Conservation (phyloP, 345 rosid species). For the Gossypium longicalyx region DNA sequence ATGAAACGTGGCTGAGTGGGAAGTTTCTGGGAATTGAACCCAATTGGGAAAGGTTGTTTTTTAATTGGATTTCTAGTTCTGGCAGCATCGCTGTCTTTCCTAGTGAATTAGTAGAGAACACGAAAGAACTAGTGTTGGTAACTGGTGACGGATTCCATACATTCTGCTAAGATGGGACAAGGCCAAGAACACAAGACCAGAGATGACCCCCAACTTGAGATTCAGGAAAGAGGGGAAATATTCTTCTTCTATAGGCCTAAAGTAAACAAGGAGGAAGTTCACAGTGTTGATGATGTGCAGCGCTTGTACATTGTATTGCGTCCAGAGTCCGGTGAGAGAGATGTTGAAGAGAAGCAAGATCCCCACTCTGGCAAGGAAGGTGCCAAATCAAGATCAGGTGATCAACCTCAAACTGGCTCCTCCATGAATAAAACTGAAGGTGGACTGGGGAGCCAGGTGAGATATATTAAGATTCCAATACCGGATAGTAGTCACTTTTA, state of each 20-base stretch:
- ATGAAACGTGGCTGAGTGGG: neutral
- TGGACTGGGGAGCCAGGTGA: conserved; percentile 55
- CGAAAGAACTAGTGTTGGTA: neutral
- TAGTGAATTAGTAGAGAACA: too few species aligned
- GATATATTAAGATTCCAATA: neutral
- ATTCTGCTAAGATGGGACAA: conserved; percentile 28
- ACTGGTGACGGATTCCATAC: neutral
- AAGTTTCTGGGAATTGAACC: neutral
- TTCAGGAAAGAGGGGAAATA: conserved; percentile 74
- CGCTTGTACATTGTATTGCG: conserved; percentile 58
- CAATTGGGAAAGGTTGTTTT: neutral
- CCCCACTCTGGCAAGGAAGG: conserved; percentile 56
- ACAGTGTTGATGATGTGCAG: conserved; percentile 53
- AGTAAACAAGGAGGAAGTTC: conserved; percentile 63
- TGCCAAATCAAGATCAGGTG: neutral
- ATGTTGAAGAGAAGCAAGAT: conserved; percentile 56
- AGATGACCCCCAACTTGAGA: conserved; percentile 32
- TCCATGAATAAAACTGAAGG: conserved; percentile 27
- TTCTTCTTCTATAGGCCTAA: conserved; percentile 81
- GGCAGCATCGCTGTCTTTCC: neutral
- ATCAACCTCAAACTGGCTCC: conserved; percentile 5
- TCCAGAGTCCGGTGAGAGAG: conserved; percentile 58
- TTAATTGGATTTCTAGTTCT: neutral
- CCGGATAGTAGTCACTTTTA: too few species aligned
- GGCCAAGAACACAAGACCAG: conserved; percentile 38